phyloP scores from a whole-genome alignment of 1,284 basidiomycete species.

The Pterula multifida region DNA sequence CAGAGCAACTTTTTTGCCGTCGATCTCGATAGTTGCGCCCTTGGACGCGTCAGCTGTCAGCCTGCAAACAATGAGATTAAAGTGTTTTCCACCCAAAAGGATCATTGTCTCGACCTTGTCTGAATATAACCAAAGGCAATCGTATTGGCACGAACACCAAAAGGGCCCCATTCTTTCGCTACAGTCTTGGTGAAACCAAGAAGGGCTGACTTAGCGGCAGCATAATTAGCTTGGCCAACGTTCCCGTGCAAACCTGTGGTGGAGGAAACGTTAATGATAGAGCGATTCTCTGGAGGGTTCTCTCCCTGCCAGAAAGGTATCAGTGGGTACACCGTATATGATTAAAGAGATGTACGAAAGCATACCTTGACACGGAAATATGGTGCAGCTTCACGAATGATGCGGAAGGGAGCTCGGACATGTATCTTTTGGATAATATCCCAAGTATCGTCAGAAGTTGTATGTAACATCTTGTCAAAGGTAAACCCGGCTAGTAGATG shows the following conservation, averaged over 20 bases:
- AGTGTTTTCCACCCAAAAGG: background rate
- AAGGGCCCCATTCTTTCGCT: conserved; percentile 80
- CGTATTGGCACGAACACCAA: conserved; percentile 73
- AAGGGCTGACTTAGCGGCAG: conserved; percentile 67
- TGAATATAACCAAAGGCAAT: conserved; percentile 67
- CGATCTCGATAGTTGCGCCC: conserved; percentile 67
- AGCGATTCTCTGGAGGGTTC: conserved; percentile 52
- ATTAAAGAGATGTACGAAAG: conserved; percentile 1
- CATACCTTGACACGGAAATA: conserved; percentile 73
- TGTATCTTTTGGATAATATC: conserved; percentile 77
- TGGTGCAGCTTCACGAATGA: conserved; percentile 75
- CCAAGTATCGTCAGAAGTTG: conserved; percentile 73
- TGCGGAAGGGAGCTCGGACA: conserved; percentile 74
- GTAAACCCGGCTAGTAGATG: conserved; percentile 87
- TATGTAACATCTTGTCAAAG: conserved; percentile 82
- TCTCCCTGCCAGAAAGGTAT: conserved; percentile 22
- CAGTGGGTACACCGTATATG: background rate
- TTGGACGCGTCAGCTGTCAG: conserved; percentile 66
- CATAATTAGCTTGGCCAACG: conserved; percentile 79
- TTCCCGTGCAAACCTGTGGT: conserved; percentile 72
- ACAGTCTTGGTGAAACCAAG: conserved; percentile 76
- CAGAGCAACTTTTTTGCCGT: conserved; percentile 74
- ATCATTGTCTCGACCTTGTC: background rate
- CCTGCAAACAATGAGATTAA: conserved; percentile 21
- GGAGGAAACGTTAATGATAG: conserved; percentile 70